Evolutionary conservation across 805 yeast genomes (phyloP).

Genomic region (Yamadazyma takamatsuzukensis): DNA sequence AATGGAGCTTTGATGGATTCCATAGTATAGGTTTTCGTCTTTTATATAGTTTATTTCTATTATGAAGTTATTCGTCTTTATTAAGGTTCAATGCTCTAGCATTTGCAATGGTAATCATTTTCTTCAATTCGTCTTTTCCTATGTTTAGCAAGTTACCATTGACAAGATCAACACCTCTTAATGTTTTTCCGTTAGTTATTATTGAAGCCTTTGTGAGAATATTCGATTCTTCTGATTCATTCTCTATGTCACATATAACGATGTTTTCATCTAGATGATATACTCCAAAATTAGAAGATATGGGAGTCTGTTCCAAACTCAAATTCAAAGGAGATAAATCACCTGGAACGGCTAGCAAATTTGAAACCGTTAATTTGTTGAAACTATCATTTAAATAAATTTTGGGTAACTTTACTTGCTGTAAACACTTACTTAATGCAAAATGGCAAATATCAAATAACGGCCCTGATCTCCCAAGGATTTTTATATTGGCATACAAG

Average conservation of each 20-base stretch:
- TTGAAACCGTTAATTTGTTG: constrained; percentile 3
- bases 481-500: constrained; percentile 68
- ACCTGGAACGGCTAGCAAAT: constrained; percentile 6
- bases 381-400: constrained; percentile 36
- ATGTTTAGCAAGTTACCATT: constrained; percentile 47
- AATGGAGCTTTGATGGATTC: no score
- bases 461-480: constrained; percentile 79
- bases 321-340: constrained; percentile 6
- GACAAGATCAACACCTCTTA: constrained; percentile 32
- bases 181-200: constrained; percentile 6
- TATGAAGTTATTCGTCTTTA: no score
- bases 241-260: constrained; percentile 13
- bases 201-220: constrained; percentile 9
- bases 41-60: no score
- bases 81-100: constrained; percentile 39
- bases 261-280: constrained; percentile 9
- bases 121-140: constrained; percentile 43
- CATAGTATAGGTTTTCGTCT: no score
- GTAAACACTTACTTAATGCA: constrained; percentile 60
- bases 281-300: constrained; percentile 13
- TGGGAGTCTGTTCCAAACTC: constrained; percentile 1
- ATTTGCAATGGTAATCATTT: constrained; percentile 46
- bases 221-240: constrained; percentile 13
- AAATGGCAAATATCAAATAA: constrained; percentile 73
- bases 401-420: constrained; percentile 58